phyloP scores from a whole-genome alignment of 805 yeast species.

The Starmerella apis region DNA sequence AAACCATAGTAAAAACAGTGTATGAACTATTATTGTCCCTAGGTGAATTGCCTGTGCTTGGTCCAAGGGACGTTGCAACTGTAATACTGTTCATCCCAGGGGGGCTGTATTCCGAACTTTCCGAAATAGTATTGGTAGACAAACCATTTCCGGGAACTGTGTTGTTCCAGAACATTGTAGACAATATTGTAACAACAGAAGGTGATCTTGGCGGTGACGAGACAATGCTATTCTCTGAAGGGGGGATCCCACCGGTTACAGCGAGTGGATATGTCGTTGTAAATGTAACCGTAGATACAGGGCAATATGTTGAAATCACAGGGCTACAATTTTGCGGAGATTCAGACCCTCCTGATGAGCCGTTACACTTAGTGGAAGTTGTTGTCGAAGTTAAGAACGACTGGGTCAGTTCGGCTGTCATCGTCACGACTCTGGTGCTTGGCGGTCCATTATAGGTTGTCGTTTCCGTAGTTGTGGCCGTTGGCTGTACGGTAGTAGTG shows the following conservation, averaged over 20 bases:
- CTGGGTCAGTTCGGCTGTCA: neutral
- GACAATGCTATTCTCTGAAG: neutral
- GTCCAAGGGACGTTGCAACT: neutral
- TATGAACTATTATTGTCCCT: neutral
- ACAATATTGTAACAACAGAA: neutral
- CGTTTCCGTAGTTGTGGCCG: slow-evolving; percentile 1
- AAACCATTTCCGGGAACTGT: neutral
- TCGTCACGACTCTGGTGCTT: neutral
- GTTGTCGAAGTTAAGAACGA: slow-evolving; percentile 1
- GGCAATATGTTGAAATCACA: neutral
- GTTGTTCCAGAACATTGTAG: neutral
- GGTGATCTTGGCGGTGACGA: neutral
- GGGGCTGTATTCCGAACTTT: neutral
- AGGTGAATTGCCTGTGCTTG: neutral
- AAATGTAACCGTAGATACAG: neutral
- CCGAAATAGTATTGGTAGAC: neutral
- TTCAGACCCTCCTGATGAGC: neutral
- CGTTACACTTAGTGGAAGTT: neutral
- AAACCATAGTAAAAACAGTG: neutral
- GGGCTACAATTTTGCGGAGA: neutral
- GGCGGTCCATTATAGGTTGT: neutral
- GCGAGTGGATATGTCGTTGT: neutral
- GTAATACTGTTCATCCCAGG: neutral
- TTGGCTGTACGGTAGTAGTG: neutral
- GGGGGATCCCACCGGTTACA: no score